Percentiles rank a stretch among this genome's conserved stretches.
These are phyloP conservation scores for Curvularia lunata DNA, from an alignment of 2,329 filamentous ascomycete genomes.

Conservation along the genomic window DNA sequence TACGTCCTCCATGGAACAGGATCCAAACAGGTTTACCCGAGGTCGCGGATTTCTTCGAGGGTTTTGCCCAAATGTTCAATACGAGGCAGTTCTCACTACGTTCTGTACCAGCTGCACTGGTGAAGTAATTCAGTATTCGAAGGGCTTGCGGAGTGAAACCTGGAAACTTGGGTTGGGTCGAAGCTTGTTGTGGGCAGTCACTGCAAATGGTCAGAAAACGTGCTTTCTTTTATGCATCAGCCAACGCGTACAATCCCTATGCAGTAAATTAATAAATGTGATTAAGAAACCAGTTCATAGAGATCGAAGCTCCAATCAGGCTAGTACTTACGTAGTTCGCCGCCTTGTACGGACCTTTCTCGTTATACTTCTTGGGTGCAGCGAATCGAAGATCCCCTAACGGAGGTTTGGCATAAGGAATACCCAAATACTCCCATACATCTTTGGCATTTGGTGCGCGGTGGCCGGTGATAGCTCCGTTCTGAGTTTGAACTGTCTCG, in stretches of 20 bases:
- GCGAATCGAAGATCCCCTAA: background rate
- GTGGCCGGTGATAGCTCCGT: background rate
- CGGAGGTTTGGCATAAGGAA: background rate
- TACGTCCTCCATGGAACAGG: background rate
- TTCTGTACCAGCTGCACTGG: background rate
- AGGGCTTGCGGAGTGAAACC: background rate
- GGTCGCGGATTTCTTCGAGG: background rate
- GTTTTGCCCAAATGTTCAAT: background rate
- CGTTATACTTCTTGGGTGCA: background rate
- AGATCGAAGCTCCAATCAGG: background rate
- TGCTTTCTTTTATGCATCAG: background rate
- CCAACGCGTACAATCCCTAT: background rate
- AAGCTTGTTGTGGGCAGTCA: background rate
- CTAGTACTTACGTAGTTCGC: background rate
- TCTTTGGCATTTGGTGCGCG: background rate
- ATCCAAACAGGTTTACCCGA: background rate
- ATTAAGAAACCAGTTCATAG: background rate
- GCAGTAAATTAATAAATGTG: background rate
- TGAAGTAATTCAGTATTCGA: background rate
- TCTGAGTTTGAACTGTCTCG: background rate
- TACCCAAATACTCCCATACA: background rate
- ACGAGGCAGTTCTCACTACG: background rate
- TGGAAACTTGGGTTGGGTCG: background rate
- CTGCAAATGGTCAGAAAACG: background rate
- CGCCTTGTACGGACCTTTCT: background rate